Evolutionary conservation across 352 stramenopile species (phyloP), one percentile per base, ranked within the genome.

Genomic region (Pythium utonaiense): DNA sequence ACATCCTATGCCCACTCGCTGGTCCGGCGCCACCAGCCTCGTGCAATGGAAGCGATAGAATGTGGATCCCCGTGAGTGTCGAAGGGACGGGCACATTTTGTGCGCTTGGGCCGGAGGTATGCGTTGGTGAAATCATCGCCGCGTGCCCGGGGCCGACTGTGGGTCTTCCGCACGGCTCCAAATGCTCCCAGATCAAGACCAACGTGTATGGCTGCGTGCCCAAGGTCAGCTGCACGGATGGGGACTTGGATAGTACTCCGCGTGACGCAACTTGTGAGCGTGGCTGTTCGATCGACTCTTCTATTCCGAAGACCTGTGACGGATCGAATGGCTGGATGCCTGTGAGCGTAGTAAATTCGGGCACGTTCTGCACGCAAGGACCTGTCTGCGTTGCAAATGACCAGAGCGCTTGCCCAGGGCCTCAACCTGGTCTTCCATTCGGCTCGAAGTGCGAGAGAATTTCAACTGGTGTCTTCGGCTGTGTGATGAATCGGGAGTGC

Each of bases 1-100:
- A n/a, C 16, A 25, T 24, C 14, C 22, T 42, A 9, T 62, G 54
- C n/a, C 47, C 61, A 0, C 12, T 49, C 8, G 36, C 59, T 12
- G 62, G 55, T 0, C 41, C 57, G 3, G 36, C 28, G 7, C 45
- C 49, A 5, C 57, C 57, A 8, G 24, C 48, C 3, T 19, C 30
- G 6, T 73, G 66, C 24, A 50, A 60, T 40, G 66, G 49, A 19
- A 52, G 44, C 22, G 57, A 66, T 42, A 44, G 66, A 24, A n/a
- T 21, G 12, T 73, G 66, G 66, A 31, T 64, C 14, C 66, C 66
- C 8, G 61, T 73, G 5, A 73, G 63, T 19, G 66, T 73, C 16
- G 47, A 62, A 17, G 63, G 58, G 0, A 48, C 31, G 2, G 53
- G 54, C 12, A 70, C 66, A 1, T 73, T 60, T 28, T 73, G 66